phyloP scores from a whole-genome alignment of 2,329 filamentous ascomycete genomes.

The Rhytidhysteron rufulum region DNA sequence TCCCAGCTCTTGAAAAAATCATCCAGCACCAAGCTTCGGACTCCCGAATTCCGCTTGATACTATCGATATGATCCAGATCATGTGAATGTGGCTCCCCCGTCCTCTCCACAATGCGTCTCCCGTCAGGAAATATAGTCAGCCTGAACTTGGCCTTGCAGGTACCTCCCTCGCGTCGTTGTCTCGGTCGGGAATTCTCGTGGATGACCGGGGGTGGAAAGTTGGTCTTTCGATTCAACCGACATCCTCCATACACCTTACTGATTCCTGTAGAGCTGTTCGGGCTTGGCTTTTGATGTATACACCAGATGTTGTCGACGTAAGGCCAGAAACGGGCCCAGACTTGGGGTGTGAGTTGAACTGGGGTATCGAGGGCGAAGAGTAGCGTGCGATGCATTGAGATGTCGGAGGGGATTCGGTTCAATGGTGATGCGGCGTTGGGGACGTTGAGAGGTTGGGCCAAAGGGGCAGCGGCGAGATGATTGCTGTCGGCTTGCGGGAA shows the following conservation, averaged over 20 bases:
- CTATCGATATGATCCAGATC: conserved; percentile 16
- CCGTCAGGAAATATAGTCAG: conserved; percentile 15
- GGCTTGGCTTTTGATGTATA: conserved; percentile 12
- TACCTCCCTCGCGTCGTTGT: conserved; percentile 10
- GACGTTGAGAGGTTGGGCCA: neutral
- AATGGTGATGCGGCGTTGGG: conserved; percentile 8
- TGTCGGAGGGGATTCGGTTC: conserved; percentile 13
- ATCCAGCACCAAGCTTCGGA: conserved; percentile 13
- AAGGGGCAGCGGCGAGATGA: neutral
- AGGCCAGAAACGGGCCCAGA: conserved; percentile 16
- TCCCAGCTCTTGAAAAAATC: conserved; percentile 18
- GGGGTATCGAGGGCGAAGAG: conserved; percentile 17
- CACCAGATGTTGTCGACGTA: conserved; percentile 21
- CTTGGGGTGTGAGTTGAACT: conserved; percentile 13
- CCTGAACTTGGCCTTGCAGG: conserved; percentile 17
- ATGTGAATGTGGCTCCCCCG: conserved; percentile 14
- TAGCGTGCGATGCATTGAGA: conserved; percentile 12
- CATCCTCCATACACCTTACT: conserved; percentile 16
- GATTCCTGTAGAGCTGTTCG: conserved; percentile 6
- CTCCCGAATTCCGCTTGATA: conserved; percentile 14
- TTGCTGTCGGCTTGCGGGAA: neutral
- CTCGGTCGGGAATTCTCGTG: conserved; percentile 8
- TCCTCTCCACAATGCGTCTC: conserved; percentile 11
- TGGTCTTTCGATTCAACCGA: conserved; percentile 14
- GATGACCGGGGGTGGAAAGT: conserved; percentile 7